Evolutionary conservation across 2,329 filamentous ascomycete genomes (phyloP).

Genomic region (Aureobasidium subglaciale): DNA sequence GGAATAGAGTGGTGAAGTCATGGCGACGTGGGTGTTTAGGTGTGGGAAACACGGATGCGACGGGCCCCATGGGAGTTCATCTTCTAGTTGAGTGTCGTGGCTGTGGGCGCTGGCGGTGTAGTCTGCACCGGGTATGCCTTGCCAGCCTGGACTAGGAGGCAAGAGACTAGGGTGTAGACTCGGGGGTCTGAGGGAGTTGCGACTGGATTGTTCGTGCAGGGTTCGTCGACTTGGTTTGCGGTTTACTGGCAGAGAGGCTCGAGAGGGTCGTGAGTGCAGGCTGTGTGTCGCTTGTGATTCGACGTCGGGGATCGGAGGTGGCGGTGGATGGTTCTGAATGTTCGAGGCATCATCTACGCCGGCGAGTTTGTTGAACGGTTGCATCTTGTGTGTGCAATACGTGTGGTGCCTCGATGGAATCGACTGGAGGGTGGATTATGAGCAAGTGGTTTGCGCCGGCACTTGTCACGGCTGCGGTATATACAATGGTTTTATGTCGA

Average conservation of each 20-base stretch:
- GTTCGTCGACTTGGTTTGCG: constrained; percentile 26
- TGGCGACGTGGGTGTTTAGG: constrained; percentile 80
- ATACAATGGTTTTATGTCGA: background rate
- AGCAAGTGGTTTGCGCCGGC: background rate
- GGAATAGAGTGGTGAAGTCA: constrained; percentile 64
- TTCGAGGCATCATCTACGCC: constrained; percentile 27
- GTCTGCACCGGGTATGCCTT: background rate
- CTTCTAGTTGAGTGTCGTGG: constrained; percentile 50
- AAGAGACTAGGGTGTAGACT: background rate
- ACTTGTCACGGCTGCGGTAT: background rate
- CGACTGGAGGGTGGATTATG: background rate
- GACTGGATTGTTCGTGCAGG: constrained; percentile 25
- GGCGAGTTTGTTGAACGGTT: constrained; percentile 29
- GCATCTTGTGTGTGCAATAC: constrained; percentile 22
- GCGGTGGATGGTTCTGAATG: constrained; percentile 18
- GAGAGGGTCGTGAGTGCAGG: constrained; percentile 22
- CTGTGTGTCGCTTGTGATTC: constrained; percentile 17
- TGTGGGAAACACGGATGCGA: constrained; percentile 93
- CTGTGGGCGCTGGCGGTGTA: constrained; percentile 12
- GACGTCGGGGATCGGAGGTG: constrained; percentile 22
- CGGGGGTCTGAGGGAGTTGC: constrained; percentile 21
- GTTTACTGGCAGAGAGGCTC: constrained; percentile 28
- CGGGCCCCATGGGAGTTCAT: constrained; percentile 82
- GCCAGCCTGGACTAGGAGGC: background rate
- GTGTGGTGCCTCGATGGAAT: too few species aligned